Evolutionary conservation across 352 stramenopile species (phyloP).

Genomic region (Ochromonadaceae sp.): DNA sequence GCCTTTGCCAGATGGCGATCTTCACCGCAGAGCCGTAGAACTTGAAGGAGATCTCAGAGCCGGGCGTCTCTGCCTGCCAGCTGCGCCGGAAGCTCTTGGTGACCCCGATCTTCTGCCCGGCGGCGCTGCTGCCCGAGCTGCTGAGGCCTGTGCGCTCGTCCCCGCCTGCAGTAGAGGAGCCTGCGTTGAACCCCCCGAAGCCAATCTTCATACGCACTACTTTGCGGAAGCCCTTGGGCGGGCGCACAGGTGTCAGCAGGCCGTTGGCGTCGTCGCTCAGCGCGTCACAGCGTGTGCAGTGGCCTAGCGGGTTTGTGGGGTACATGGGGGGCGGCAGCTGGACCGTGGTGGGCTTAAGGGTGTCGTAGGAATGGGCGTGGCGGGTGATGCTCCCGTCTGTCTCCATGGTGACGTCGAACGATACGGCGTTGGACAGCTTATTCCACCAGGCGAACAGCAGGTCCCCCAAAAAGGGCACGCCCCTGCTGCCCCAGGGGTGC

Average conservation of each 20-base stretch:
- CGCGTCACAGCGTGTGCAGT: slow-evolving; percentile 3
- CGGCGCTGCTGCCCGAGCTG: too few relatives aligned
- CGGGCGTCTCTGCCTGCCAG: slow-evolving; percentile 12
- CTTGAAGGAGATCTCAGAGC: slow-evolving; percentile 2
- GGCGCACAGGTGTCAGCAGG: background rate
- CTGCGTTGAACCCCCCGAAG: slow-evolving; percentile 8
- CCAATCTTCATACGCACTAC: slow-evolving; percentile 4
- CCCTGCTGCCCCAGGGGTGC: slow-evolving; percentile 8
- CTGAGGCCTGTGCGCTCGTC: background rate
- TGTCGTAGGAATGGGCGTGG: background rate
- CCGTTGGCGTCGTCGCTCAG: slow-evolving; percentile 1
- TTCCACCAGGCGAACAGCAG: slow-evolving; percentile 15
- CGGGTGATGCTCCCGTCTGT: background rate
- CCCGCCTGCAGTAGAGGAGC: too few relatives aligned
- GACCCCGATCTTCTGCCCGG: too few relatives aligned
- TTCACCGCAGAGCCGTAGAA: slow-evolving; percentile 1
- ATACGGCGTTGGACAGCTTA: background rate
- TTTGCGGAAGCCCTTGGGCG: slow-evolving; percentile 10
- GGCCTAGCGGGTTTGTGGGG: background rate
- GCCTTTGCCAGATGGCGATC: slow-evolving; percentile 10
- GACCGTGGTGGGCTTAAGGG: background rate
- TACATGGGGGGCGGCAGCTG: background rate
- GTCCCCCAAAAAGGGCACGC: background rate
- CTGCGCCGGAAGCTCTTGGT: background rate
- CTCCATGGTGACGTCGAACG: background rate